Conservation (phyloP, 495 filamentous ascomycete genomes). For the Cetradonia linearis region DNA sequence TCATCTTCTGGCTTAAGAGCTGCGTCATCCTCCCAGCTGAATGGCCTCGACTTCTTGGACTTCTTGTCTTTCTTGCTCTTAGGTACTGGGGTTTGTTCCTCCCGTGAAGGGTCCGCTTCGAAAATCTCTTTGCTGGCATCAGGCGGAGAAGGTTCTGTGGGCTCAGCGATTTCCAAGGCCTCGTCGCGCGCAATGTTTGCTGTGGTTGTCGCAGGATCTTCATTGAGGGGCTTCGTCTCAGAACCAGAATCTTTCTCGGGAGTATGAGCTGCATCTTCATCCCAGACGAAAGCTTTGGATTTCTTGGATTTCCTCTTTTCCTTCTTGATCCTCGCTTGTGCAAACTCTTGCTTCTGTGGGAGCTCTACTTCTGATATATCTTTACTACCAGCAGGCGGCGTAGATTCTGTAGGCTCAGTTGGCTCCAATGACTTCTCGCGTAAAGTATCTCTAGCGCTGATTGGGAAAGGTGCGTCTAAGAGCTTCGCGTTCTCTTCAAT, state of each 20-base stretch:
- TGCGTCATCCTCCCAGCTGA: slow-evolving; percentile 16
- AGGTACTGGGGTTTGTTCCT: background rate
- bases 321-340: slow-evolving; percentile 25
- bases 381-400: background rate
- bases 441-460: background rate
- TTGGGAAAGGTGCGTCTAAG: background rate
- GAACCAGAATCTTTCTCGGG: background rate
- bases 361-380: background rate
- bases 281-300: slow-evolving; percentile 23
- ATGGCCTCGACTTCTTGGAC: slow-evolving; percentile 27
- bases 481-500: background rate
- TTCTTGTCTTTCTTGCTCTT: background rate
- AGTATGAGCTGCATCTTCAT: slow-evolving; percentile 4
- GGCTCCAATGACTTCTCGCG: background rate
- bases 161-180: background rate
- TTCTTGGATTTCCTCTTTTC: slow-evolving; percentile 34
- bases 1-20: slow-evolving; percentile 10
- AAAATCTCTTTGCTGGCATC: background rate
- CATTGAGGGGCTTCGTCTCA: background rate
- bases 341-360: slow-evolving; percentile 5
- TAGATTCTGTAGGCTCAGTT: background rate
- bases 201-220: background rate
- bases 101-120: background rate
- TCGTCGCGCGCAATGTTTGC: background rate
- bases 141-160: background rate